Evolutionary conservation across 1,284 basidiomycete genomes (phyloP), one percentile per base, ranked within the genome.

Genomic region (Ustilago vetiveriae): DNA sequence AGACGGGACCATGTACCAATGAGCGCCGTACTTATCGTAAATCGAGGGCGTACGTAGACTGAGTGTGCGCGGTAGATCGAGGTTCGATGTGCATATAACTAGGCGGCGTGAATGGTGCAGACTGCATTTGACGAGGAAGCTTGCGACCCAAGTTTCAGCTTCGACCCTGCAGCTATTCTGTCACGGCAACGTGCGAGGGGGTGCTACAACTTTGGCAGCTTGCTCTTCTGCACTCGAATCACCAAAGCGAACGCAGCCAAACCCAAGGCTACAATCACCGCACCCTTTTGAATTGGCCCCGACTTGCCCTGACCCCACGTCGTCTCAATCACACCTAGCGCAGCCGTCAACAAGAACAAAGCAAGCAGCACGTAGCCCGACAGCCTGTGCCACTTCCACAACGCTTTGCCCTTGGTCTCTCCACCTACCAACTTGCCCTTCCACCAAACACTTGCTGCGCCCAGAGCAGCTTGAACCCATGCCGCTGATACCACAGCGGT

Each of bases 391-490:
- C 40, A 76, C 43, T 78, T 78, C 67, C 69, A 78, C 13, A 73
- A 2, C 3, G 36, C 41, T 41, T 75, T 76, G 6, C 69, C 76
- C 19, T 42, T 60, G 1, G 13, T 39, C 21, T 54, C 43, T 0
- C 76, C 76, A 3, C 76, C 76, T 1, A 78, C 52, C 5, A 73
- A 37, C 17, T 32, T 51, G 0, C 72, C 75, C 17, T 65, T 51
- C 35, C 43, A 66, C 72, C 72, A 75, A 13, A 75, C 66, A n/a
- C 65, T 70, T 2, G 70, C 70, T 1, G 70, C 75, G 1, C 76
- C 76, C 4, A 75, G 9, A 0, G 68, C 70, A 3, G 71, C 75
- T 36, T 78, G 76, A 5, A 69, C 4, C 74, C 74, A 78, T 4
- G 73, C 63, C 6, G 50, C 60, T 0, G 30, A 42, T 19, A 76